phyloP scores from a whole-genome alignment of 768 basidiomycete genomes.

The Lepiota venenata region DNA sequence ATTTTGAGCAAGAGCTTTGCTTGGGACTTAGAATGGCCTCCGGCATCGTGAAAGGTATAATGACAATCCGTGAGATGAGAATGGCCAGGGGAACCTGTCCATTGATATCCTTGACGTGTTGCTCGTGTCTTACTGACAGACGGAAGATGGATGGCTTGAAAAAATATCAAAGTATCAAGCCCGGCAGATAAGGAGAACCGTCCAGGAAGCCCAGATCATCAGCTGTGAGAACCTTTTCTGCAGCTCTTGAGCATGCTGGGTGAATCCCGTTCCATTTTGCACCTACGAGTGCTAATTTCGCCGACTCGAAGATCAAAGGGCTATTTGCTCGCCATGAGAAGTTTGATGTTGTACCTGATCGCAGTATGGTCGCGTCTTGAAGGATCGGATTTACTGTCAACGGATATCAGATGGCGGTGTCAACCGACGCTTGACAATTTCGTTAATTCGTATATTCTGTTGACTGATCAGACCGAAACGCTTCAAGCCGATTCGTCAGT shows the following conservation, averaged over 20 bases:
- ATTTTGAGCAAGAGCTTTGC: conserved; percentile 16
- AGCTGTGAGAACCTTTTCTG: neutral
- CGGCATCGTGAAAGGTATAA: conserved; percentile 6
- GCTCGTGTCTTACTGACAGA: conserved; percentile 15
- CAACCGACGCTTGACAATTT: neutral
- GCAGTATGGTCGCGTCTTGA: conserved; percentile 1
- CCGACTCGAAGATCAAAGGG: neutral
- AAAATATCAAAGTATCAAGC: neutral
- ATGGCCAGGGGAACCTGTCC: conserved; percentile 37
- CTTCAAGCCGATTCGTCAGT: conserved; percentile 4
- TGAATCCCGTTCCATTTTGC: neutral
- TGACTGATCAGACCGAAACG: neutral
- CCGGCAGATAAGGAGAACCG: neutral
- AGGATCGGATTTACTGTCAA: neutral
- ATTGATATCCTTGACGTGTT: conserved; percentile 13
- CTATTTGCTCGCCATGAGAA: neutral
- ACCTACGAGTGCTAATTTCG: neutral
- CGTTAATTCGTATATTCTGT: neutral
- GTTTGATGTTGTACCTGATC: conserved; percentile 8
- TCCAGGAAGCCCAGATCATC: neutral
- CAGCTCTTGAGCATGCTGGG: neutral
- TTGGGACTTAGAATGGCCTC: conserved; percentile 15
- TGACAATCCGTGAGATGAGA: conserved; percentile 29
- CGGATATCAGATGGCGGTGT: conserved; percentile 4
- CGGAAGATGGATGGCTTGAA: conserved; percentile 8